Evolutionary conservation across 176 grass and related monocot species (phyloP).

Genomic region (sorghum (Sorghum bicolor)): DNA sequence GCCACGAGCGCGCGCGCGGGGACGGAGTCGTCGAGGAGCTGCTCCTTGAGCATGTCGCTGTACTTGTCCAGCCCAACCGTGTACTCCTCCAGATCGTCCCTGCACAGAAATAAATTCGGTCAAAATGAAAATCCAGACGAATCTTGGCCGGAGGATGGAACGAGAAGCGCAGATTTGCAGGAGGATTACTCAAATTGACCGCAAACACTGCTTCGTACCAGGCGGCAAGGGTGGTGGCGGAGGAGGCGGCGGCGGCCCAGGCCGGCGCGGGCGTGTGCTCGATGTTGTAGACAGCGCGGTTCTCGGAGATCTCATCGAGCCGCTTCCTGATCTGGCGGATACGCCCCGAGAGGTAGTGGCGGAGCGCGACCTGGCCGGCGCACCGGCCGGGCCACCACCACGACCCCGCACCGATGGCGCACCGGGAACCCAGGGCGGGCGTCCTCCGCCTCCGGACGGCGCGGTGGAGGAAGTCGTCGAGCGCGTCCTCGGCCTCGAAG

Average conservation of each 20-base stretch:
- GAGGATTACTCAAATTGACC: not conserved
- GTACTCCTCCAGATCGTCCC: slow-evolving; percentile 48
- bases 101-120: not conserved
- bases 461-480: slow-evolving; percentile 66
- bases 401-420: not conserved
- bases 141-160: not conserved
- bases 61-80: slow-evolving; percentile 40
- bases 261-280: slow-evolving; percentile 33
- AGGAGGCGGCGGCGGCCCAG: not conserved
- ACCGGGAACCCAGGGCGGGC: not conserved
- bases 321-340: slow-evolving; percentile 44
- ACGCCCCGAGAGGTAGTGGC: slow-evolving; percentile 33
- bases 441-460: not conserved
- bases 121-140: not conserved
- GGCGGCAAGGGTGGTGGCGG: slow-evolving; percentile 33
- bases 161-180: not conserved
- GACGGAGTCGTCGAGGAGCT: slow-evolving; percentile 29
- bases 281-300: slow-evolving; percentile 31
- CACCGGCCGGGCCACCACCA: slow-evolving; percentile 13
- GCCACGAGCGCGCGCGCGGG: slow-evolving; percentile 33
- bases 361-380: slow-evolving; percentile 27
- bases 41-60: slow-evolving; percentile 27
- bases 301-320: slow-evolving; percentile 46
- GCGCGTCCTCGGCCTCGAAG: slow-evolving; percentile 61
- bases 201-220: slow-evolving; percentile 2